phyloP scores from a whole-genome alignment of 2,329 filamentous ascomycete species.

The Neophaeococcomyces mojaviensis region DNA sequence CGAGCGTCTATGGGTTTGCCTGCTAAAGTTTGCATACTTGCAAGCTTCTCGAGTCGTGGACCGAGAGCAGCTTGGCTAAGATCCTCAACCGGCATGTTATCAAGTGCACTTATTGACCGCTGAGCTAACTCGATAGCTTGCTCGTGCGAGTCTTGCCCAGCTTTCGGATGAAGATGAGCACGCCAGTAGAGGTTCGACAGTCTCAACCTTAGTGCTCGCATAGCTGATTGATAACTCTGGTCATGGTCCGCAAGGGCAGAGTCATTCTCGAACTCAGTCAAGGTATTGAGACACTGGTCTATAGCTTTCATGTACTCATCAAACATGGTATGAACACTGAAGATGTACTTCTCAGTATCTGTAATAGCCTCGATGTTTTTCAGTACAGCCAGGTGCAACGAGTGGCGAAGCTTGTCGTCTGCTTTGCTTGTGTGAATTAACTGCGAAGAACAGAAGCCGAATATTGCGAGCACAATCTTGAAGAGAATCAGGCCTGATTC shows the following conservation, averaged over 20 bases:
- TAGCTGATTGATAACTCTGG: background rate
- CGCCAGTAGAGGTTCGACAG: conserved; percentile 41
- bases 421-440: background rate
- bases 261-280: background rate
- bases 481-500: background rate
- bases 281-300: background rate
- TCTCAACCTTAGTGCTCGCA: background rate
- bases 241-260: background rate
- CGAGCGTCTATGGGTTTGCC: conserved; percentile 30
- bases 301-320: background rate
- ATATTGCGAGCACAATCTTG: background rate
- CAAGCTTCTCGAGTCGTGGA: conserved; percentile 39
- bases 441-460: background rate
- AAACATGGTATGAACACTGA: background rate
- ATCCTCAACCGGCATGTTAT: conserved; percentile 28
- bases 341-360: conserved; percentile 1
- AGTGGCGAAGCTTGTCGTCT: background rate
- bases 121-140: conserved; percentile 10
- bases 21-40: conserved; percentile 33
- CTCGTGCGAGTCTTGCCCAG: conserved; percentile 12
- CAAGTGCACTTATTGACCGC: conserved; percentile 34
- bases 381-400: background rate
- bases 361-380: conserved; percentile 5
- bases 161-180: conserved; percentile 37
- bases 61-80: conserved; percentile 33